Percentiles rank a stretch among this genome's conserved stretches.
phyloP scores from a whole-genome alignment of 805 yeast genomes.

The Saturnispora besseyi region DNA sequence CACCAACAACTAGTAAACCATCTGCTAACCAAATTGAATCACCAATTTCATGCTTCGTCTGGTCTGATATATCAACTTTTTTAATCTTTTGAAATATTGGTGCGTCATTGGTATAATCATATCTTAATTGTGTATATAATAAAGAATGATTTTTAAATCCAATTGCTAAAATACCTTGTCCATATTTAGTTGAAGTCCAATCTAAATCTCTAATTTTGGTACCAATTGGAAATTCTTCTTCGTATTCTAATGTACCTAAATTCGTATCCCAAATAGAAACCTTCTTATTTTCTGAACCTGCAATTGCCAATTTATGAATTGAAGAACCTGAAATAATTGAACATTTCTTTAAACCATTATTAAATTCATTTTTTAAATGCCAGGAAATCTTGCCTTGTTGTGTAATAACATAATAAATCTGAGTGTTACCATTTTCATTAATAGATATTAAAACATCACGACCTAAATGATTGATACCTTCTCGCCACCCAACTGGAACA shows the following conservation, averaged over 20 bases:
- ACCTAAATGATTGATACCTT: conserved; percentile 22
- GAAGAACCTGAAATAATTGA: conserved; percentile 64
- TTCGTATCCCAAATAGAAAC: conserved; percentile 76
- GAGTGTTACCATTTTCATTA: conserved; percentile 40
- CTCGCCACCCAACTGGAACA: conserved; percentile 57
- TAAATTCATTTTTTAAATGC: conserved; percentile 40
- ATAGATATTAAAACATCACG: conserved; percentile 51
- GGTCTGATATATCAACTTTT: conserved; percentile 57
- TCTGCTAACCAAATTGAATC: conserved; percentile 81
- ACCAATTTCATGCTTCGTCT: conserved; percentile 75
- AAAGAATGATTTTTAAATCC: conserved; percentile 61
- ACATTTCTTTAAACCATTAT: conserved; percentile 48
- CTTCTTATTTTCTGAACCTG: conserved; percentile 41
- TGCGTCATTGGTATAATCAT: conserved; percentile 74
- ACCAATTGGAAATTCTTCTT: conserved; percentile 30
- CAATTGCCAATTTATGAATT: conserved; percentile 64
- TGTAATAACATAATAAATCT: conserved; percentile 36
- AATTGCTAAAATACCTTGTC: conserved; percentile 68
- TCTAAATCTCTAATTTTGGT: conserved; percentile 58
- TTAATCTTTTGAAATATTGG: conserved; percentile 75
- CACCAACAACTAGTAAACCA: conserved; percentile 72
- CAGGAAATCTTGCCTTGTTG: conserved; percentile 33
- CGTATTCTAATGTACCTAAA: conserved; percentile 58
- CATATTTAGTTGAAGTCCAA: conserved; percentile 68
- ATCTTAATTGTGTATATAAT: conserved; percentile 73